phyloP scores from a whole-genome alignment of 768 basidiomycete genomes.

The Lentinula sp. region DNA sequence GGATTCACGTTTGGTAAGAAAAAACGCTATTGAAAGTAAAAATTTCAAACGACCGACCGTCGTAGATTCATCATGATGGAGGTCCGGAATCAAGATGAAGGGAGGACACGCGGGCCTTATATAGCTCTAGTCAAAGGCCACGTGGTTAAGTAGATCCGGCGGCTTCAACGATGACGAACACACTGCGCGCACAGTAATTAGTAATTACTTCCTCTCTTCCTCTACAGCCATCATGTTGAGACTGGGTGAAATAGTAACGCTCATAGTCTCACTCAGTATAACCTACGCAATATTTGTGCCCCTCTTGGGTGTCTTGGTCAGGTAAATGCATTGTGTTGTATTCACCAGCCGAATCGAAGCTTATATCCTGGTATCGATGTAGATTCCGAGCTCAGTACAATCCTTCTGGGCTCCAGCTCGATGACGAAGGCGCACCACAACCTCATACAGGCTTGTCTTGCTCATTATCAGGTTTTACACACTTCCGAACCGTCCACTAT shows the following conservation, averaged over 20 bases:
- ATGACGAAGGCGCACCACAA: constrained; percentile 68
- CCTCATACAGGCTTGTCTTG: constrained; percentile 51
- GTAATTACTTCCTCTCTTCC: not conserved
- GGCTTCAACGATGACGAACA: not conserved
- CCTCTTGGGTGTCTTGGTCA: constrained; percentile 62
- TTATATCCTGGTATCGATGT: not conserved
- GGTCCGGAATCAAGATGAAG: not conserved
- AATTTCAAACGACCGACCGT: not conserved
- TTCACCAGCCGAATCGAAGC: not conserved
- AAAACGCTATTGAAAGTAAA: not conserved
- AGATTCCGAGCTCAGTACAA: constrained; percentile 61
- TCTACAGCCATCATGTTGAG: constrained; percentile 21
- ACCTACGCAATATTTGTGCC: constrained; percentile 57
- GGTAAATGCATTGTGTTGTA: constrained; percentile 28
- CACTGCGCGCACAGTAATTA: no score
- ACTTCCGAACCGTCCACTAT: not conserved
- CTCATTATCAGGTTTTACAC: not conserved
- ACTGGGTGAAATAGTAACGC: constrained; percentile 28
- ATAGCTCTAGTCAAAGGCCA: not conserved
- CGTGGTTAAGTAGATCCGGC: not conserved
- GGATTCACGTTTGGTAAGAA: no score
- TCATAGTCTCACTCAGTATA: constrained; percentile 40
- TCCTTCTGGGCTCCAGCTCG: constrained; percentile 77
- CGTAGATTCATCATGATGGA: not conserved
- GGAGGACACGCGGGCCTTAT: not conserved